Conservation (phyloP, 805 yeast species). For the Maudiozyma saulgeensis region DNA sequence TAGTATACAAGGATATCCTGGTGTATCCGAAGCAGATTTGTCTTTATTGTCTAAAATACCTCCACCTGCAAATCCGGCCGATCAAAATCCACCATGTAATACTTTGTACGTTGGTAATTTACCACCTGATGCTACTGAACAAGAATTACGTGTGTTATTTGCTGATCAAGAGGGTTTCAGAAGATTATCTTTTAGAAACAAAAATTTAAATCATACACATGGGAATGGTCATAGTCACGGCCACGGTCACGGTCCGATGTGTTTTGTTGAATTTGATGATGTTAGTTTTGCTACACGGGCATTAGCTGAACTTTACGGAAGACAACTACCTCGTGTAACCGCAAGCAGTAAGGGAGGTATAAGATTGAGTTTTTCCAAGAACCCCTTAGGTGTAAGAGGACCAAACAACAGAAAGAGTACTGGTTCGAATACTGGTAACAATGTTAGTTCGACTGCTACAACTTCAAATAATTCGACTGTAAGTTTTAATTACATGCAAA, state of each 20-base stretch:
- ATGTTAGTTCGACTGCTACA: background rate
- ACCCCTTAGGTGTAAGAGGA: constrained; percentile 94
- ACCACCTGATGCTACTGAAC: constrained; percentile 92
- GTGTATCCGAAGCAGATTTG: constrained; percentile 41
- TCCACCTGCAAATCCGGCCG: constrained; percentile 93
- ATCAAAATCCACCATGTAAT: constrained; percentile 96
- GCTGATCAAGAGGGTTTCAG: constrained; percentile 84
- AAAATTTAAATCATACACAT: constrained; percentile 26
- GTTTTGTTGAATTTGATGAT: constrained; percentile 95
- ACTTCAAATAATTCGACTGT: background rate
- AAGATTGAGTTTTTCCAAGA: constrained; percentile 81
- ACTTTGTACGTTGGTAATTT: constrained; percentile 90
- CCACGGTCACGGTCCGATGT: constrained; percentile 84
- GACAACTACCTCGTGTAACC: constrained; percentile 66
- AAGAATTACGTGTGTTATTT: constrained; percentile 74
- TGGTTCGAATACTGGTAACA: constrained; percentile 1
- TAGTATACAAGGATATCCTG: constrained; percentile 3
- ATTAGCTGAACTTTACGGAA: constrained; percentile 81
- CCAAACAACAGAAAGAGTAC: constrained; percentile 35
- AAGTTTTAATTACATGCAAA: constrained; percentile 1
- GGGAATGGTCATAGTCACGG: constrained; percentile 24
- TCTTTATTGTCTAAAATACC: constrained; percentile 68
- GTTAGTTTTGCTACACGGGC: constrained; percentile 86
- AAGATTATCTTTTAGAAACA: constrained; percentile 79
- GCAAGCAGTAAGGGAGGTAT: constrained; percentile 70